Evolutionary conservation across 2,329 filamentous ascomycete species (phyloP).

Genomic region (Trichoderma sp.): DNA sequence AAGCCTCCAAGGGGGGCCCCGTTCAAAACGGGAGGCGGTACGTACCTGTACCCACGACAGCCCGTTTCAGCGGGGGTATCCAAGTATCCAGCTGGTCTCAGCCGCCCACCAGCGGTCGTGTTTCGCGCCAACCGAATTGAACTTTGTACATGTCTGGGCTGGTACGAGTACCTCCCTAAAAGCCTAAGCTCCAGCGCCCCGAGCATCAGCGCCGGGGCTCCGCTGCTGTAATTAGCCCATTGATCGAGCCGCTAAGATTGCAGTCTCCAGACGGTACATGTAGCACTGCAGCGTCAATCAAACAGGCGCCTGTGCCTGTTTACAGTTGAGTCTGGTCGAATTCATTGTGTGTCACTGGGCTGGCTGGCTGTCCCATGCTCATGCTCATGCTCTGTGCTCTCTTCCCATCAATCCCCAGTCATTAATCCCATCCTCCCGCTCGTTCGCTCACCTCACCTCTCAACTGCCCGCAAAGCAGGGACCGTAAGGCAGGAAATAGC

Average conservation of each 20-base stretch:
- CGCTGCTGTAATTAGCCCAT: slow-evolving; percentile 12
- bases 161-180: too few species aligned
- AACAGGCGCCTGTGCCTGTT: neutral
- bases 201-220: slow-evolving; percentile 9
- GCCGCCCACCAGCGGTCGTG: slow-evolving; percentile 14
- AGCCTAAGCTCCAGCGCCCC: slow-evolving; percentile 7
- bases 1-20: neutral
- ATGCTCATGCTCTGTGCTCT: neutral
- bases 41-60: neutral
- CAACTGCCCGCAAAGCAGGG: slow-evolving; percentile 9
- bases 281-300: neutral
- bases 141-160: too few species aligned
- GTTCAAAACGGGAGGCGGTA: slow-evolving; percentile 14
- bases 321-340: neutral
- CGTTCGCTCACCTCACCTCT: neutral
- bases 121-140: neutral
- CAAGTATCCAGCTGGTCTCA: slow-evolving; percentile 19
- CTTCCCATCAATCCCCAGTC: neutral
- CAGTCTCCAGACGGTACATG: neutral
- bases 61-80: slow-evolving; percentile 19
- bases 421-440: neutral
- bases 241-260: slow-evolving; percentile 18
- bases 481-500: slow-evolving; percentile 16
- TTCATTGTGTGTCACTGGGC: neutral
- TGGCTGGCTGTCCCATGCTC: neutral